Evolutionary conservation across 2,329 filamentous ascomycete species (phyloP).

Genomic region (Talaromyces rugulosus): DNA sequence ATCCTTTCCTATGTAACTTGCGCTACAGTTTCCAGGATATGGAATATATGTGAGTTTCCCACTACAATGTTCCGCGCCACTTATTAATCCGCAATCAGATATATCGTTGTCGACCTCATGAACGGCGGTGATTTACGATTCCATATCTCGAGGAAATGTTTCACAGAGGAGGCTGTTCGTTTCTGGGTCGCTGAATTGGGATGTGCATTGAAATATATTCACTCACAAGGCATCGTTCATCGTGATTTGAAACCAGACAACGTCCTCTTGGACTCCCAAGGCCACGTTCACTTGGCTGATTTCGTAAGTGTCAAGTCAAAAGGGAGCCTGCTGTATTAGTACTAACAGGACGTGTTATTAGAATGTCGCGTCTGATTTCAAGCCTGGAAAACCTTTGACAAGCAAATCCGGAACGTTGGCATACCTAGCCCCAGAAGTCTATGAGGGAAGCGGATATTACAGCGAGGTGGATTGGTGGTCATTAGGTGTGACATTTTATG

Average conservation of each 20-base stretch:
- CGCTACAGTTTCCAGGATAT: constrained; percentile 99
- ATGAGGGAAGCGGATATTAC: constrained; percentile 82
- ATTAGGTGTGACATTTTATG: constrained; percentile 94
- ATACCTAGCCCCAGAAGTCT: constrained; percentile 94
- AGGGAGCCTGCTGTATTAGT: not conserved
- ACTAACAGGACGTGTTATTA: constrained; percentile 34
- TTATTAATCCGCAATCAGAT: constrained; percentile 45
- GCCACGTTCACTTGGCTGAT: constrained; percentile 94
- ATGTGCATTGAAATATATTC: constrained; percentile 84
- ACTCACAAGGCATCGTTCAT: constrained; percentile 82
- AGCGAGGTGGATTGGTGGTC: constrained; percentile 98
- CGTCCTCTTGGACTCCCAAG: constrained; percentile 78
- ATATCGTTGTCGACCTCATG: constrained; percentile 97
- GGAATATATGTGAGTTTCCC: constrained; percentile 77
- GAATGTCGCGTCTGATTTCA: constrained; percentile 95
- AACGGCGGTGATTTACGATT: constrained; percentile 94
- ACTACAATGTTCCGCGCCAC: not conserved
- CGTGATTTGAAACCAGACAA: constrained; percentile 92
- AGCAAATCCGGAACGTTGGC: constrained; percentile 97
- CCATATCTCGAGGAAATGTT: constrained; percentile 95
- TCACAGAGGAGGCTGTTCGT: constrained; percentile 91
- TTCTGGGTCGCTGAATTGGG: constrained; percentile 97
- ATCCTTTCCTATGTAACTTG: constrained; percentile 96
- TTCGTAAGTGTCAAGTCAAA: constrained; percentile 63
- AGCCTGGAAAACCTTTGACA: constrained; percentile 74